Conservation (phyloP, 2,329 filamentous ascomycete genomes). For the Sclerotinia subarctica region DNA sequence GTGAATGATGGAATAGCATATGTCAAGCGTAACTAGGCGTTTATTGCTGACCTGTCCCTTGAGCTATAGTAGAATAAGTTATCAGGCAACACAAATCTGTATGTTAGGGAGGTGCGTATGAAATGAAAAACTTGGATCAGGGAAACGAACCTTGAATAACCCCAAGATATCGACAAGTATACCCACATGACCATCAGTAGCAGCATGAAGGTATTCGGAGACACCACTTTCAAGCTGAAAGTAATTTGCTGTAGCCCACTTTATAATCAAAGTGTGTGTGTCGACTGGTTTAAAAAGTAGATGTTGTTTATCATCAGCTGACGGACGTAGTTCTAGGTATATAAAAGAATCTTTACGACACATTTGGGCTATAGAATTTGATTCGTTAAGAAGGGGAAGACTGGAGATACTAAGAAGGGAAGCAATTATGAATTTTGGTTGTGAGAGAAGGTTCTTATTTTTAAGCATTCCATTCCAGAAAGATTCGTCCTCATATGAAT, state of each 20-base stretch:
- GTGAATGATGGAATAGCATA: no score
- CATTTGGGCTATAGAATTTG: no score
- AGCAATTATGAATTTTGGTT: not conserved
- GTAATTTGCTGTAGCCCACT: not conserved
- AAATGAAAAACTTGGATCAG: not conserved
- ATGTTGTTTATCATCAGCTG: no score
- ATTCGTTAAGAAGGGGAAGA: not conserved
- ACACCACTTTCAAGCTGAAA: not conserved
- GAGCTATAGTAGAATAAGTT: no score
- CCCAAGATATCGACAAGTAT: not conserved
- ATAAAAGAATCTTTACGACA: no score
- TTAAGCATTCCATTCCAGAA: not conserved
- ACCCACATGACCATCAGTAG: not conserved
- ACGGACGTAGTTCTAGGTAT: no score
- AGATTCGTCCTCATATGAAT: not conserved
- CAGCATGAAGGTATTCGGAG: not conserved
- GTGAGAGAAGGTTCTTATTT: not conserved
- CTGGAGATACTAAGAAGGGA: not conserved
- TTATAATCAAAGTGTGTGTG: not conserved
- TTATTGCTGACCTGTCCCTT: no score
- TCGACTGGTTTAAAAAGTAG: not conserved
- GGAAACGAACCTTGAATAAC: not conserved
- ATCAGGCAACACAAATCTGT: no score
- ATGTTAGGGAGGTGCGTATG: not conserved
- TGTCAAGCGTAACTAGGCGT: no score